Percentiles rank a stretch among this genome's conserved stretches.
phyloP scores from a whole-genome alignment of 306 rosid genomes.

The Morella rubra region DNA sequence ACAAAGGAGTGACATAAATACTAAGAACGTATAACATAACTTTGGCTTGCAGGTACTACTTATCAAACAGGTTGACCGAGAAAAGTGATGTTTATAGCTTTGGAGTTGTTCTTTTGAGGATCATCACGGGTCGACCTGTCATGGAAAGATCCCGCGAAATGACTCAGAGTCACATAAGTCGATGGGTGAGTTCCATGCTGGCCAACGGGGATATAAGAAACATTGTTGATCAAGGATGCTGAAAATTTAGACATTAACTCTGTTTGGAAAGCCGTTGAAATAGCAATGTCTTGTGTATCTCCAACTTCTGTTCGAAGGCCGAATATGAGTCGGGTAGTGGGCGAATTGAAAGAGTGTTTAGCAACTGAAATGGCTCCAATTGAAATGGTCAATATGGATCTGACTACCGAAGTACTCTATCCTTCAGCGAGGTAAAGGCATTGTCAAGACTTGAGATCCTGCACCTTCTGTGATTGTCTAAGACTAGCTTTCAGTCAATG shows the following conservation, averaged over 20 bases:
- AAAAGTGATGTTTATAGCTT: slow-evolving; percentile 28
- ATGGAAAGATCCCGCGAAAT: not conserved
- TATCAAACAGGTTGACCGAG: not conserved
- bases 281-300: slow-evolving; percentile 27
- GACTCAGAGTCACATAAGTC: not conserved
- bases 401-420: too few species aligned
- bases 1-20: too few species aligned
- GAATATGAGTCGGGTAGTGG: slow-evolving; percentile 32
- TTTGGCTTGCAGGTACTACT: not conserved
- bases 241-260: slow-evolving; percentile 22
- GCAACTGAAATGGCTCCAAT: not conserved
- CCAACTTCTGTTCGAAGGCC: slow-evolving; percentile 24
- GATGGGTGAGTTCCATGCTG: slow-evolving; percentile 13
- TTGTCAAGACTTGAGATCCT: too few species aligned
- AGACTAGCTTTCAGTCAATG: too few species aligned
- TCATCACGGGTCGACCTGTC: slow-evolving; percentile 8
- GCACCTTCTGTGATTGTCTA: too few species aligned
- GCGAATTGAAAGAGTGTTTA: slow-evolving; percentile 31
- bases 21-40: not conserved
- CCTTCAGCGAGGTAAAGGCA: too few species aligned
- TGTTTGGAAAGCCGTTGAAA: slow-evolving; percentile 31
- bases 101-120: slow-evolving; percentile 9
- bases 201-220: slow-evolving; percentile 16
- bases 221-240: slow-evolving; percentile 20
- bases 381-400: too few species aligned